Evolutionary conservation across 2,329 filamentous ascomycete genomes (phyloP).

Genomic region (Stromatinia cepivora): DNA sequence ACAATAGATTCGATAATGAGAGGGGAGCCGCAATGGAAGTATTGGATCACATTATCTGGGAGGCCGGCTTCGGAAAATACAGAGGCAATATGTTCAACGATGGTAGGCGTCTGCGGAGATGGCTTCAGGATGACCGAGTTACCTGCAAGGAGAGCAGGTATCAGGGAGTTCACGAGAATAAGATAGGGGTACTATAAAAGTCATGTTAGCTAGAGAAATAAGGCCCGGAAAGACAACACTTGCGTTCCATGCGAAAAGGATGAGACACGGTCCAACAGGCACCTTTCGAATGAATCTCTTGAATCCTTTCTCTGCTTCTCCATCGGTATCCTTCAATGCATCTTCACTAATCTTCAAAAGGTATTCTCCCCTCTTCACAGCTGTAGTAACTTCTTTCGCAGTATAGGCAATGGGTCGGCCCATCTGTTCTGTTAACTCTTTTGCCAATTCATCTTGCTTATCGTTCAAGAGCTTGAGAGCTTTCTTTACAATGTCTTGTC

Average conservation of each 20-base stretch:
- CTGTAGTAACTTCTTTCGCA: constrained; percentile 79
- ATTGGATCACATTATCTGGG: constrained; percentile 81
- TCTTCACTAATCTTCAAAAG: constrained; percentile 81
- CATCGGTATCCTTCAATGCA: constrained; percentile 74
- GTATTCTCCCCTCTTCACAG: constrained; percentile 82
- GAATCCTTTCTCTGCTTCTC: constrained; percentile 84
- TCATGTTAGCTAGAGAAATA: constrained; percentile 25
- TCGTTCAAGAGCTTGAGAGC: constrained; percentile 70
- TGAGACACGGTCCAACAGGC: constrained; percentile 81
- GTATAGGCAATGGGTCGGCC: constrained; percentile 88
- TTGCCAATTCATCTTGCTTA: constrained; percentile 76
- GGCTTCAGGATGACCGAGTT: constrained; percentile 94
- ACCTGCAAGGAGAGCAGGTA: constrained; percentile 86
- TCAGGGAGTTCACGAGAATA: constrained; percentile 86
- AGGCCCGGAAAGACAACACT: constrained; percentile 43
- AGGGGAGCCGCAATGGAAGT: constrained; percentile 85
- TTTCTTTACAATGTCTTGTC: constrained; percentile 78
- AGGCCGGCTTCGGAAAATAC: constrained; percentile 80
- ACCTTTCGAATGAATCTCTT: constrained; percentile 87
- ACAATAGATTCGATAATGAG: constrained; percentile 76
- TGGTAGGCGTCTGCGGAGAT: constrained; percentile 89
- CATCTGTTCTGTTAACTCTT: constrained; percentile 92
- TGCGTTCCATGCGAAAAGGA: constrained; percentile 97
- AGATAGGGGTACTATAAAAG: constrained; percentile 80
- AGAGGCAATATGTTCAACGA: constrained; percentile 78